Base-by-base conservation (phyloP, 2,329 filamentous ascomycete genomes). In the Trichoderma asperellum region DNA sequence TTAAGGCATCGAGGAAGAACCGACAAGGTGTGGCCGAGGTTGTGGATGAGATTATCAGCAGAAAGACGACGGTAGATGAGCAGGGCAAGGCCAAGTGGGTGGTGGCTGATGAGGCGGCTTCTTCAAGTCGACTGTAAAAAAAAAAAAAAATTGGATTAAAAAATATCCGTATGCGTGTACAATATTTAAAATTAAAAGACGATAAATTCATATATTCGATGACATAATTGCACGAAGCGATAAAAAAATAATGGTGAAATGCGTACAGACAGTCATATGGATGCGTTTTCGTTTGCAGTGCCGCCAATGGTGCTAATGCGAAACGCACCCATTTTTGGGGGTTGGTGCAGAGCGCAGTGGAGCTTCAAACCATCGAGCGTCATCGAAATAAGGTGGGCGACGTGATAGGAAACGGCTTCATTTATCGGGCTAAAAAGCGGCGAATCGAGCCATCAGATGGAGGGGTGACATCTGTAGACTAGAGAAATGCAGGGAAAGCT, bases 21-120 rank as follows among this genome's bases (percentile, higher is more conserved):
- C 91, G 92, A 79, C 89, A 92, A 74, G 92, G 92, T 56, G 87
- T 93, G 53, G 83, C 82, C 73, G 85, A 88, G 76, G 88, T 94
- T 69, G 89, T 93, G 4, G 75, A 83, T 62, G 92, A 94, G 77
- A 89, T 94, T 34, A 74, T 94, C 72, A 76, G 78, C 32, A 85
- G 92, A 75, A 92, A 89, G 78, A 90, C 89, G 11, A 79, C 73
- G 35, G 76, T 77, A n/a, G 80, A 82, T 40, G 76, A 77, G 12
- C 74, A 84, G 43, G 87, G 83, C 68, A 80, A 81, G 71, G 81
- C 78, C 4, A 73, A 73, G 65, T 85, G 84, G 83, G 37, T 77
- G 83, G 37, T 77, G 14, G 70, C 66, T 47, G 75, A 76, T 29
- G 76, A 79, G 69, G 64, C 71, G 35, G 55, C 65, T 40, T 53